A percentile compares a stretch with the other conserved stretches of the same genome.
Conservation (phyloP, 495 filamentous ascomycete species). For the Recurvomyces mirabilis region DNA sequence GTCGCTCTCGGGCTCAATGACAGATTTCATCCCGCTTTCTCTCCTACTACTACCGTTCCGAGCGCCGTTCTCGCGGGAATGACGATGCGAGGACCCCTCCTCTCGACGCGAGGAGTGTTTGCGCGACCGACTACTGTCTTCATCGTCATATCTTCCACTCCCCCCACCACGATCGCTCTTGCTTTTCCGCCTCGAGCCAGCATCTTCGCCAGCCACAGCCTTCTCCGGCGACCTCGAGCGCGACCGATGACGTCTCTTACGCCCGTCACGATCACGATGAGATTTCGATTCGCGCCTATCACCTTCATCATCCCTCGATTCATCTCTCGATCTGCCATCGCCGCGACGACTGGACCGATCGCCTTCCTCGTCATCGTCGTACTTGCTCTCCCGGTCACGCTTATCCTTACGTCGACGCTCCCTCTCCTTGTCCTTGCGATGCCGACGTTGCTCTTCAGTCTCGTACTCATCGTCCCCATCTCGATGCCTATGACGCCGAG, state of each 20-base stretch:
- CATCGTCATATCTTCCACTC: too few species aligned
- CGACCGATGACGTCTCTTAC: constrained; percentile 38
- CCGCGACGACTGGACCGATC: constrained; percentile 31
- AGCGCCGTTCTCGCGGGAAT: constrained; percentile 29
- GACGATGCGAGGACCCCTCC: constrained; percentile 9
- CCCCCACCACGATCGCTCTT: constrained; percentile 27
- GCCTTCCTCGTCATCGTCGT: constrained; percentile 12
- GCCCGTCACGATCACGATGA: constrained; percentile 32
- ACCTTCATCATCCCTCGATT: constrained; percentile 22
- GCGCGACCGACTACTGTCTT: constrained; percentile 31
- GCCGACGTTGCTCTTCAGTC: constrained; percentile 2
- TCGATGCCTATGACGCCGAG: constrained; percentile 4
- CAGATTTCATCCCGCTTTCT: constrained; percentile 27
- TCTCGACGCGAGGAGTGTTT: constrained; percentile 1
- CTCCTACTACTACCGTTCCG: constrained; percentile 33
- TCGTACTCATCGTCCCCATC: constrained; percentile 6
- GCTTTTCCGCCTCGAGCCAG: constrained; percentile 16
- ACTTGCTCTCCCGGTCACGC: constrained; percentile 9
- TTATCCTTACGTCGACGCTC: constrained; percentile 6
- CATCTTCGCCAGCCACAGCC: constrained; percentile 12
- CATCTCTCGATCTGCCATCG: constrained; percentile 43
- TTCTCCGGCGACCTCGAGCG: constrained; percentile 23
- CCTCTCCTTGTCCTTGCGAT: constrained; percentile 14
- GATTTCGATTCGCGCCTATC: constrained; percentile 38
- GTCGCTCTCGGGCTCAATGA: constrained; percentile 5